Evolutionary conservation across 768 basidiomycete genomes (phyloP).

Genomic region (Lentinula lateritia): DNA sequence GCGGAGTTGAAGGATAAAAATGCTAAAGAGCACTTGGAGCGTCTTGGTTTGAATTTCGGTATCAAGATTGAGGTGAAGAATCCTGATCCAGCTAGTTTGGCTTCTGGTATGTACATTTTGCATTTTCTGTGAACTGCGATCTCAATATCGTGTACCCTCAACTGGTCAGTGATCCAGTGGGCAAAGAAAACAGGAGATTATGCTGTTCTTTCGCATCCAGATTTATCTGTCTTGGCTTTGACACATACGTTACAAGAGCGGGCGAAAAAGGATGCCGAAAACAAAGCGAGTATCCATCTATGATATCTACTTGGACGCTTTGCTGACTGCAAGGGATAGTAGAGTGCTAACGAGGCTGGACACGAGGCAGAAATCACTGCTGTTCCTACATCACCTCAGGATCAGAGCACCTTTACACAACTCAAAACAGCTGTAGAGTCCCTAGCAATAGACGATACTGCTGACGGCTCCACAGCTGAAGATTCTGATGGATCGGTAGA

Average conservation of each 20-base stretch:
- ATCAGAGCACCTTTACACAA: neutral
- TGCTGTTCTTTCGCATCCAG: conserved; percentile 83
- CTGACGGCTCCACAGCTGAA: conserved; percentile 3
- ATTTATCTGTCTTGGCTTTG: conserved; percentile 87
- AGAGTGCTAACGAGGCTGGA: conserved; percentile 13
- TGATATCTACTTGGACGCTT: neutral
- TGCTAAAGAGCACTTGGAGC: conserved; percentile 82
- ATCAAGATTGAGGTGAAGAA: conserved; percentile 67
- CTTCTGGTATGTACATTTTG: conserved; percentile 42
- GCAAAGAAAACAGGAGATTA: conserved; percentile 98
- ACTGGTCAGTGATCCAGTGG: conserved; percentile 68
- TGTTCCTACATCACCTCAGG: neutral
- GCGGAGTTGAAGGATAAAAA: conserved; percentile 85
- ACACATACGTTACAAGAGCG: conserved; percentile 72
- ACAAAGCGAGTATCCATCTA: conserved; percentile 18
- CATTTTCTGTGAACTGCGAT: neutral
- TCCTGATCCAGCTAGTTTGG: conserved; percentile 65
- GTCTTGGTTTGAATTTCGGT: conserved; percentile 68
- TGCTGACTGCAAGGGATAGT: conserved; percentile 22
- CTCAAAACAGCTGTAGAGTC: neutral
- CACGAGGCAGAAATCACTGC: neutral
- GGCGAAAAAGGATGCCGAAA: conserved; percentile 31
- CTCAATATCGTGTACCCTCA: neutral
- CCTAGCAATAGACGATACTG: conserved; percentile 7
- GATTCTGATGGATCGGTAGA: conserved; percentile 12